Conservation (phyloP, 768 basidiomycete species). For the Tricholoma bakamatsutake region DNA sequence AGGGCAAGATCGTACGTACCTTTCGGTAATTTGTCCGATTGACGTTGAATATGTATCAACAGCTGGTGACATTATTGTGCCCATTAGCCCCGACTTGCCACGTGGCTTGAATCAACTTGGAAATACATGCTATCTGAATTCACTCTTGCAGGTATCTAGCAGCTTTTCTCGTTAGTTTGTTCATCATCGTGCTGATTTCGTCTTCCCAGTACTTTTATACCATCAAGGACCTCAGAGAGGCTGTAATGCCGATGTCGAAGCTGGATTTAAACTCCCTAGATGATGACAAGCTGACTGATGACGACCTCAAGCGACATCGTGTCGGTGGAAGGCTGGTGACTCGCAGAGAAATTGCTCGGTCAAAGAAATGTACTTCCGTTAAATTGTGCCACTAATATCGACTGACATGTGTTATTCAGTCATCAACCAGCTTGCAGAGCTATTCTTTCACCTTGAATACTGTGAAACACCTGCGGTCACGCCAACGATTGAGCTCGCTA, state of each 20-base stretch:
- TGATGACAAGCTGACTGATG: conserved; percentile 71
- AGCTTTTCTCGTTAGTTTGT: conserved; percentile 3
- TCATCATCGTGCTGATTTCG: background rate
- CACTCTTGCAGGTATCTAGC: conserved; percentile 56
- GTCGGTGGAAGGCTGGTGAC: conserved; percentile 87
- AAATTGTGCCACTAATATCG: conserved; percentile 1
- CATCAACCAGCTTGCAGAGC: conserved; percentile 68
- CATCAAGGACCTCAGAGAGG: conserved; percentile 82
- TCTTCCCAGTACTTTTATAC: conserved; percentile 83
- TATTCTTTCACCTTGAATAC: conserved; percentile 75
- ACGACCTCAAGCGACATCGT: conserved; percentile 75
- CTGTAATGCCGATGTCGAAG: conserved; percentile 57
- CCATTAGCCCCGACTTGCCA: conserved; percentile 62
- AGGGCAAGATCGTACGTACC: conserved; percentile 68
- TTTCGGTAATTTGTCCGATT: background rate
- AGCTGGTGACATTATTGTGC: conserved; percentile 62
- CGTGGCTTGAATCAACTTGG: conserved; percentile 85
- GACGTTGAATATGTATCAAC: conserved; percentile 2
- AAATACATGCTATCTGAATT: conserved; percentile 86
- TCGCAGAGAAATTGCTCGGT: conserved; percentile 72
- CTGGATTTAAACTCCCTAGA: conserved; percentile 49
- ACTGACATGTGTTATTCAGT: conserved; percentile 40
- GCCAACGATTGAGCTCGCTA: conserved; percentile 81
- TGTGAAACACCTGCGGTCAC: conserved; percentile 64
- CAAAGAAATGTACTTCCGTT: conserved; percentile 63